Conservation (phyloP, 1,139 yeast genomes). For the Pichia sp. region DNA sequence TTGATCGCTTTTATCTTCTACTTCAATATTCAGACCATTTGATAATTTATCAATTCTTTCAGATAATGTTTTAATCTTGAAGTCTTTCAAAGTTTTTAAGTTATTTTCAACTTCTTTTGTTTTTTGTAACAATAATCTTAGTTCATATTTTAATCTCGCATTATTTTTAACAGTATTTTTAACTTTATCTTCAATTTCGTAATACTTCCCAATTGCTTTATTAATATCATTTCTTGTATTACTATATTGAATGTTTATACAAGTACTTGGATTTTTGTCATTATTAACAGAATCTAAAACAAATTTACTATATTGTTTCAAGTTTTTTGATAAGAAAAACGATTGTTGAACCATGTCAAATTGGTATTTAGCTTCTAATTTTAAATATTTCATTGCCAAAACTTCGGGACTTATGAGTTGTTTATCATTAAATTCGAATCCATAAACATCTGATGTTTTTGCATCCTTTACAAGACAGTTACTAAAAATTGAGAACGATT, state of each 20-base stretch:
- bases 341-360: conserved; percentile 17
- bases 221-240: conserved; percentile 16
- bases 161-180: conserved; percentile 62
- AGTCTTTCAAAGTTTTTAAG: conserved; percentile 29
- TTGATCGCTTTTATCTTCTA: background rate
- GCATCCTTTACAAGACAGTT: conserved; percentile 11
- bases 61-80: conserved; percentile 36
- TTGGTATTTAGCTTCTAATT: conserved; percentile 19
- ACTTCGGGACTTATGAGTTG: conserved; percentile 22
- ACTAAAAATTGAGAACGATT: conserved; percentile 25
- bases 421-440: conserved; percentile 5
- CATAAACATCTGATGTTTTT: conserved; percentile 12
- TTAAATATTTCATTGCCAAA: conserved; percentile 24
- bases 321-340: conserved; percentile 7
- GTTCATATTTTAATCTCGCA: conserved; percentile 75
- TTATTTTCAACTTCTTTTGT: conserved; percentile 78
- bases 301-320: conserved; percentile 8
- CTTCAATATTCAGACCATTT: background rate
- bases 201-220: conserved; percentile 20
- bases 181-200: conserved; percentile 37
- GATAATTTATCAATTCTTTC: conserved; percentile 15
- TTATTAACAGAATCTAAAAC: conserved; percentile 1
- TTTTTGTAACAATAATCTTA: conserved; percentile 63
- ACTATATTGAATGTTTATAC: conserved; percentile 13
- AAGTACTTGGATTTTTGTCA: conserved; percentile 4